Conservation (phyloP, 768 basidiomycete species). For the Flagelloscypha sp. region DNA sequence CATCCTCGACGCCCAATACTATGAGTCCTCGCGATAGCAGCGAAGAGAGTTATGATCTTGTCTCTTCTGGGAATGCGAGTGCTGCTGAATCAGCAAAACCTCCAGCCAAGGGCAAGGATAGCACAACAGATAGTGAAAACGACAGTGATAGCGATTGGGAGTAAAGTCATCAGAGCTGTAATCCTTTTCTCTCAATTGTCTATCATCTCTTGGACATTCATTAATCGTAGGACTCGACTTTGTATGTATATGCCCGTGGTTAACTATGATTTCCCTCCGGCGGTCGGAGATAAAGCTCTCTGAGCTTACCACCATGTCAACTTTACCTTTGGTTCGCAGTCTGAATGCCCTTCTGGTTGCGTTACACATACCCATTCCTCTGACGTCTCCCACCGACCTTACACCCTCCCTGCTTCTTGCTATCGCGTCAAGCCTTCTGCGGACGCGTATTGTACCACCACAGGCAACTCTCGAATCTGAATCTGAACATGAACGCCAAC, state of each 20-base stretch:
- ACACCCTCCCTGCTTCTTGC: constrained; percentile 66
- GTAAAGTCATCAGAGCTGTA: constrained; percentile 28
- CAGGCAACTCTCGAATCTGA: constrained; percentile 11
- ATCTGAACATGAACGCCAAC: constrained; percentile 29
- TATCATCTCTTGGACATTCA: too few relatives aligned
- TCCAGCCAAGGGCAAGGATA: constrained; percentile 15
- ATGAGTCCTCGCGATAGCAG: constrained; percentile 49
- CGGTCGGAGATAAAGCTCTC: too few relatives aligned
- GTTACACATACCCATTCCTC: constrained; percentile 35
- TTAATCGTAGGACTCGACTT: too few relatives aligned
- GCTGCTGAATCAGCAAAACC: constrained; percentile 25
- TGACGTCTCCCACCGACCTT: constrained; percentile 51
- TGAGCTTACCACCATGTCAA: too few relatives aligned
- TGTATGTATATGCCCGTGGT: too few relatives aligned
- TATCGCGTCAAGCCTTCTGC: constrained; percentile 56
- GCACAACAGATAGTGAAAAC: constrained; percentile 26
- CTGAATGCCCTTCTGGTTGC: constrained; percentile 40
- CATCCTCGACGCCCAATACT: constrained; percentile 23
- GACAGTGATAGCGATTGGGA: constrained; percentile 64
- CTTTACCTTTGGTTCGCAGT: too few relatives aligned
- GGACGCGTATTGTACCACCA: constrained; percentile 29
- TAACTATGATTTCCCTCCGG: too few relatives aligned
- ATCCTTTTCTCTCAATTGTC: too few relatives aligned
- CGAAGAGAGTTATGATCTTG: constrained; percentile 62
- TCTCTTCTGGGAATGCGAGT: constrained; percentile 48